phyloP scores from a whole-genome alignment of 345 rosid genomes.

The Geranium brycei region DNA sequence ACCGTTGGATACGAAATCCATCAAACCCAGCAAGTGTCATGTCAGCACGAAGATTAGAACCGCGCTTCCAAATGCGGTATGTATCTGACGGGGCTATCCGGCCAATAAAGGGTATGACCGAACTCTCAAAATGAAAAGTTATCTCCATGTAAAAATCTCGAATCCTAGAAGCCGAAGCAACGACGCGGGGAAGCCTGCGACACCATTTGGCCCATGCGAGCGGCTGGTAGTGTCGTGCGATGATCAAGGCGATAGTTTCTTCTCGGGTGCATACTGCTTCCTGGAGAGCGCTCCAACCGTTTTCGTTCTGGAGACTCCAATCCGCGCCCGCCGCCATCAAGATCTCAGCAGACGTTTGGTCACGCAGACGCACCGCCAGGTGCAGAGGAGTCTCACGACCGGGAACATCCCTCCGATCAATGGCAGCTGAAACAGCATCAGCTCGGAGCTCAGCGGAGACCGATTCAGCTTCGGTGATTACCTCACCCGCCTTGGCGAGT shows the following conservation, averaged over 20 bases:
- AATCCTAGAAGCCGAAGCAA: constrained; percentile 72
- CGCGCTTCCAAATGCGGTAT: constrained; percentile 96
- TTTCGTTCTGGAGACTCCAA: constrained; percentile 97
- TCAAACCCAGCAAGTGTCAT: constrained; percentile 25
- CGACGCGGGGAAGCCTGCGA: constrained; percentile 80
- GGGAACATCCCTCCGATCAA: constrained; percentile 87
- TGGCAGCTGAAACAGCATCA: constrained; percentile 57
- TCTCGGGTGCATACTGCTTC: constrained; percentile 87
- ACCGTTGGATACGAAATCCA: constrained; percentile 87
- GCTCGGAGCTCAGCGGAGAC: constrained; percentile 60
- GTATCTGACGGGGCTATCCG: constrained; percentile 99
- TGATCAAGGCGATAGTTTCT: constrained; percentile 80
- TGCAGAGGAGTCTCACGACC: constrained; percentile 96
- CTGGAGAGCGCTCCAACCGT: constrained; percentile 39
- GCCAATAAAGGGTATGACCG: constrained; percentile 89
- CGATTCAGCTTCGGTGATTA: constrained; percentile 65
- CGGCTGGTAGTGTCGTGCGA: constrained; percentile 88
- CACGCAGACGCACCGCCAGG: constrained; percentile 81
- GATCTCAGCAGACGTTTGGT: constrained; percentile 69
- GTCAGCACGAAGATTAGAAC: constrained; percentile 96
- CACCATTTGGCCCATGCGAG: constrained; percentile 99
- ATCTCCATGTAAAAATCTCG: constrained; percentile 99
- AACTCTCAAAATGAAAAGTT: constrained; percentile 91
- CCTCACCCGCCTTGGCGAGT: constrained; percentile 75
- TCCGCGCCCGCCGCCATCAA: constrained; percentile 91